Evolutionary conservation across 805 yeast genomes (phyloP).

Genomic region (Hemisphaericaspora nanyangensis): DNA sequence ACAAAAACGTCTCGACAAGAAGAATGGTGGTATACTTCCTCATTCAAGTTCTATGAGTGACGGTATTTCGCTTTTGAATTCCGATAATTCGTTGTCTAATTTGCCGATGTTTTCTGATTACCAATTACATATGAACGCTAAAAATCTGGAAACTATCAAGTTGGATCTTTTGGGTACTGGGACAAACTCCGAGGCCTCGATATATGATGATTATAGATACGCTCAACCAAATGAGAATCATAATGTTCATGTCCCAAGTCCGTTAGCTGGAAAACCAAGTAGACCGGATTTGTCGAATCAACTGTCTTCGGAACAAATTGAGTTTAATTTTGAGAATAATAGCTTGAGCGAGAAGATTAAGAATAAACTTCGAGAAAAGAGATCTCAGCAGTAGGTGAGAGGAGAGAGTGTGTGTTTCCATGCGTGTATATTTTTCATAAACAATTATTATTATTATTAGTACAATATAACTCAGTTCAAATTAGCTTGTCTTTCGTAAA

Average conservation of each 20-base stretch:
- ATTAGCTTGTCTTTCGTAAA: constrained; percentile 70
- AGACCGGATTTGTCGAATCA: not conserved
- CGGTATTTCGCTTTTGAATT: constrained; percentile 59
- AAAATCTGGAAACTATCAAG: constrained; percentile 13
- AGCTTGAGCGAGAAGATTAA: constrained; percentile 31
- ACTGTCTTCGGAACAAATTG: constrained; percentile 17
- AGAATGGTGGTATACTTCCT: constrained; percentile 1
- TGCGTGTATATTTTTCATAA: too few relatives aligned
- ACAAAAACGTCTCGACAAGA: constrained; percentile 13
- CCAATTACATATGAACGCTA: constrained; percentile 30
- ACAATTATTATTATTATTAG: too few relatives aligned
- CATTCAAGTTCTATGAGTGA: constrained; percentile 40
- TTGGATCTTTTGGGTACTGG: too few relatives aligned
- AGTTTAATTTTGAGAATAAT: constrained; percentile 26
- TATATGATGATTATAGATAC: constrained; percentile 29
- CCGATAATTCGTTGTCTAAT: constrained; percentile 58
- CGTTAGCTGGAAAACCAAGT: not conserved
- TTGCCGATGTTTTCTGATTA: constrained; percentile 61
- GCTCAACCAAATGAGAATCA: constrained; percentile 2
- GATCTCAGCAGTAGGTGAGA: too few relatives aligned
- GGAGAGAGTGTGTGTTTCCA: too few relatives aligned
- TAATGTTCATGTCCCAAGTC: constrained; percentile 1
- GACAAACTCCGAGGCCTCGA: constrained; percentile 26
- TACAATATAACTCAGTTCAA: constrained; percentile 16
- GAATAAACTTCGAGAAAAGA: constrained; percentile 30